phyloP scores from a whole-genome alignment of 2,329 filamentous ascomycete species.

The Pseudogymnoascus sp. region DNA sequence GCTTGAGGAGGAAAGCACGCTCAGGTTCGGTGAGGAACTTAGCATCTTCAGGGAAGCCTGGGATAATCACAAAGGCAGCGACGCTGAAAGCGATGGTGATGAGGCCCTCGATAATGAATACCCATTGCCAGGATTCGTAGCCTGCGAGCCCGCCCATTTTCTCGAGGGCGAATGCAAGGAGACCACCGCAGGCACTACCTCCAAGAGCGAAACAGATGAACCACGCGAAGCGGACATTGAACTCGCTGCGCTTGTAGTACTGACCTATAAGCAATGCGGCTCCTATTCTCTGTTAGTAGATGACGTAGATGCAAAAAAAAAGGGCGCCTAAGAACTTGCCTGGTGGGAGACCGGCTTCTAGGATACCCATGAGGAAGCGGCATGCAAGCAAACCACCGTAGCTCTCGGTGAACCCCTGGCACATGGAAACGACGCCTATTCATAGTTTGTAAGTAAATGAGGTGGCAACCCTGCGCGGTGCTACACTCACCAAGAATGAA shows the following conservation, averaged over 20 bases:
- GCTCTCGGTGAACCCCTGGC: conserved; percentile 34
- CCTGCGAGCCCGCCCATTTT: conserved; percentile 35
- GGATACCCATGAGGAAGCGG: conserved; percentile 25
- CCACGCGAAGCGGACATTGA: conserved; percentile 25
- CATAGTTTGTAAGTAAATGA: conserved; percentile 14
- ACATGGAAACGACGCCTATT: conserved; percentile 35
- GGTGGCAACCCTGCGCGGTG: neutral
- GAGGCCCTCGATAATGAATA: conserved; percentile 33
- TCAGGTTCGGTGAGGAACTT: conserved; percentile 11
- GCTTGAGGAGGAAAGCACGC: conserved; percentile 11
- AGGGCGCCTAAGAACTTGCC: conserved; percentile 17
- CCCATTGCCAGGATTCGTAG: conserved; percentile 38
- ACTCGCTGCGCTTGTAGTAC: conserved; percentile 24
- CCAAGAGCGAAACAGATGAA: conserved; percentile 32
- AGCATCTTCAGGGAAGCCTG: conserved; percentile 14
- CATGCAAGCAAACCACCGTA: conserved; percentile 28
- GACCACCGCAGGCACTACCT: conserved; percentile 34
- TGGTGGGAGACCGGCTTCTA: conserved; percentile 24
- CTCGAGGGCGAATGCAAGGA: conserved; percentile 36
- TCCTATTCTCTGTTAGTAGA: neutral
- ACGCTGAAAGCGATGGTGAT: conserved; percentile 11
- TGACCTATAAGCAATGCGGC: neutral
- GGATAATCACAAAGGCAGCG: conserved; percentile 10
- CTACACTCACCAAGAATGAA: conserved; percentile 31
- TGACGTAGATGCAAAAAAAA: conserved; percentile 25